A percentile compares a stretch with the other conserved stretches of the same genome.
These are phyloP conservation scores for Hypocreales sp. DNA, from an alignment of 2,329 filamentous ascomycete species.

Conservation along the genomic window DNA sequence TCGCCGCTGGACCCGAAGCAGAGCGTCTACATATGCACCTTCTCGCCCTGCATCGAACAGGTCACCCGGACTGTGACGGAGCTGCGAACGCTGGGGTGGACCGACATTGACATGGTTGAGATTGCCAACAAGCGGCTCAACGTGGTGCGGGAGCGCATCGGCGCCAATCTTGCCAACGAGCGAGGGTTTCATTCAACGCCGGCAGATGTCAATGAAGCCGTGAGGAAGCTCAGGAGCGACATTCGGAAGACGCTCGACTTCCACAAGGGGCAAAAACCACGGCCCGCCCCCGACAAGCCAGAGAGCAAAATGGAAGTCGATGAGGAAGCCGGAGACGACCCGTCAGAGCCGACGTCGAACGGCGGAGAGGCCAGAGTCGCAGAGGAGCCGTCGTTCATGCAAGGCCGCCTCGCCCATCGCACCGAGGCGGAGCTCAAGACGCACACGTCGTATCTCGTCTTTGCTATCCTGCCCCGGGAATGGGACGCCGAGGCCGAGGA, in stretches of 20 bases:
- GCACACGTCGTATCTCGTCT: constrained; percentile 93
- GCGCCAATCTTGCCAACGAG: constrained; percentile 48
- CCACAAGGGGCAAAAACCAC: constrained; percentile 26
- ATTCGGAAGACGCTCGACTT: constrained; percentile 54
- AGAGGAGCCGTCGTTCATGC: constrained; percentile 45
- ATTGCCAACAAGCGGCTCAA: constrained; percentile 67
- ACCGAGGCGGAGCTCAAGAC: constrained; percentile 84
- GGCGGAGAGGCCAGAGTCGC: constrained; percentile 5
- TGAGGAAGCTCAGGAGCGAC: constrained; percentile 56
- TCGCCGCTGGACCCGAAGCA: constrained; percentile 57
- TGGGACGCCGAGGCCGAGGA: constrained; percentile 78
- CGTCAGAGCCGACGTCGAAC: background rate
- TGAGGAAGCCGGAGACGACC: constrained; percentile 7
- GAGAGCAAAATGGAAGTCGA: constrained; percentile 26
- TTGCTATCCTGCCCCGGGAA: constrained; percentile 73
- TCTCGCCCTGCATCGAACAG: constrained; percentile 95
- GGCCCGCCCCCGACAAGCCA: constrained; percentile 11
- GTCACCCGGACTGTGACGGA: constrained; percentile 72
- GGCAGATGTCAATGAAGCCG: constrained; percentile 63
- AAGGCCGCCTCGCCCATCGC: constrained; percentile 65
- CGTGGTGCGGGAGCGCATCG: constrained; percentile 66
- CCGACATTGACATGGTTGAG: constrained; percentile 88
- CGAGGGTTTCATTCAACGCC: constrained; percentile 56
- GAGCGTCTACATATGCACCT: constrained; percentile 73
- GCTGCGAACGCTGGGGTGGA: constrained; percentile 72